phyloP scores from a whole-genome alignment of 2,329 filamentous ascomycete genomes.

The Cercospora sp. region DNA sequence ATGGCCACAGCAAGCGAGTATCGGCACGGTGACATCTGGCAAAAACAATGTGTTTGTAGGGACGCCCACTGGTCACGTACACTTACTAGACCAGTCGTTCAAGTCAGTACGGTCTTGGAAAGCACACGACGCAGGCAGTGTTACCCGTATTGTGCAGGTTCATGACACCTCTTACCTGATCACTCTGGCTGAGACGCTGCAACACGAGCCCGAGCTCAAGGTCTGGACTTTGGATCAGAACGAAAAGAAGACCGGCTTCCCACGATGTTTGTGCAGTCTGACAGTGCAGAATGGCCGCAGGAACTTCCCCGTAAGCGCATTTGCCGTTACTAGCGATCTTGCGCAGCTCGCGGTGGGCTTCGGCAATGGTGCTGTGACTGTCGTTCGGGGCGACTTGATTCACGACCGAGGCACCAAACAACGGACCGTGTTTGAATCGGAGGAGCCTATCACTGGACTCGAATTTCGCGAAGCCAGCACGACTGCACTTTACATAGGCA shows the following conservation, averaged over 20 bases:
- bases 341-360: conserved; percentile 94
- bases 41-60: conserved; percentile 89
- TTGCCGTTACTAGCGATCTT: conserved; percentile 82
- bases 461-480: conserved; percentile 66
- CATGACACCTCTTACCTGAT: conserved; percentile 83
- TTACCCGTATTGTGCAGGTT: conserved; percentile 90
- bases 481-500: conserved; percentile 87
- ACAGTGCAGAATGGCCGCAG: conserved; percentile 86
- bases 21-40: conserved; percentile 81
- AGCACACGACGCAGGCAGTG: conserved; percentile 75
- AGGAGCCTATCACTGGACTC: conserved; percentile 92
- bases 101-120: conserved; percentile 84
- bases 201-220: conserved; percentile 83
- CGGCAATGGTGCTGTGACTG: conserved; percentile 88
- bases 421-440: conserved; percentile 91
- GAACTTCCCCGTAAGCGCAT: conserved; percentile 92
- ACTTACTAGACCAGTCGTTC: conserved; percentile 83
- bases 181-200: conserved; percentile 83
- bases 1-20: conserved; percentile 57
- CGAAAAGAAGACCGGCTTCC: conserved; percentile 89
- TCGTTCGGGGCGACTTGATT: conserved; percentile 90
- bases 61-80: conserved; percentile 78
- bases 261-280: conserved; percentile 83
- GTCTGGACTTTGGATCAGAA: conserved; percentile 96
- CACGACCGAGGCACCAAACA: conserved; percentile 94